These are phyloP conservation scores for Catunica adiposa DNA, from an alignment of 2,329 filamentous ascomycete genomes.

Conservation along the genomic window DNA sequence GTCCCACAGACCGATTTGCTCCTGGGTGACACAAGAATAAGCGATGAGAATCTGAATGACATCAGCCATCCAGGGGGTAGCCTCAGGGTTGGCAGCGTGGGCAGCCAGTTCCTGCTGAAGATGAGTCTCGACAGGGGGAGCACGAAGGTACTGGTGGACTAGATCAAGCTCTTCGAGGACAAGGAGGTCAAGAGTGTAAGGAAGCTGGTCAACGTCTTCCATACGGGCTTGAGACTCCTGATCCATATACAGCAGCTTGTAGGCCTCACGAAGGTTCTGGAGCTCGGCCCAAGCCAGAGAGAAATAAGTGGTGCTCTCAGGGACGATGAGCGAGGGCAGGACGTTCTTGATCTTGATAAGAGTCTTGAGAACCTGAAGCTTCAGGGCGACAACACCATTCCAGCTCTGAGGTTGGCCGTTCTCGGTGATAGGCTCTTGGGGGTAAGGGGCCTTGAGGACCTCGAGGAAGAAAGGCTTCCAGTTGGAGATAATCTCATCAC, in stretches of 20 bases:
- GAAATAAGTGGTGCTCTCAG: conserved; percentile 71
- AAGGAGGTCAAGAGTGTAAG: conserved; percentile 86
- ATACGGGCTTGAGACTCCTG: conserved; percentile 73
- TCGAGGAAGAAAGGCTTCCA: conserved; percentile 86
- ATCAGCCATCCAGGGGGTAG: conserved; percentile 68
- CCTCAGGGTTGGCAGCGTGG: conserved; percentile 36
- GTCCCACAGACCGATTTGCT: conserved; percentile 92
- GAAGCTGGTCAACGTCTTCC: conserved; percentile 79
- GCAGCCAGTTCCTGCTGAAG: conserved; percentile 62
- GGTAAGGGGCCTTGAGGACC: conserved; percentile 58
- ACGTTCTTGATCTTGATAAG: conserved; percentile 75
- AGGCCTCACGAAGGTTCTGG: conserved; percentile 50
- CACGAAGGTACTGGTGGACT: conserved; percentile 76
- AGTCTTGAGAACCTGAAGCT: conserved; percentile 87
- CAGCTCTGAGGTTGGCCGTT: conserved; percentile 47
- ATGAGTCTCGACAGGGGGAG: conserved; percentile 74
- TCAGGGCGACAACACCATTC: conserved; percentile 70
- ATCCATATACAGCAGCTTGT: conserved; percentile 71
- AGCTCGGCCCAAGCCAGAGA: conserved; percentile 81
- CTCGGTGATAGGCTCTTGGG: conserved; percentile 37
- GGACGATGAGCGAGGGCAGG: conserved; percentile 65
- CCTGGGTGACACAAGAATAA: conserved; percentile 77
- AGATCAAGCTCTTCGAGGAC: conserved; percentile 91
- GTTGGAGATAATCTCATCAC: conserved; percentile 62
- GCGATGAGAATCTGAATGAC: conserved; percentile 71